Conservation (phyloP, 352 stramenopile species). For the Phytophthora melonis region DNA sequence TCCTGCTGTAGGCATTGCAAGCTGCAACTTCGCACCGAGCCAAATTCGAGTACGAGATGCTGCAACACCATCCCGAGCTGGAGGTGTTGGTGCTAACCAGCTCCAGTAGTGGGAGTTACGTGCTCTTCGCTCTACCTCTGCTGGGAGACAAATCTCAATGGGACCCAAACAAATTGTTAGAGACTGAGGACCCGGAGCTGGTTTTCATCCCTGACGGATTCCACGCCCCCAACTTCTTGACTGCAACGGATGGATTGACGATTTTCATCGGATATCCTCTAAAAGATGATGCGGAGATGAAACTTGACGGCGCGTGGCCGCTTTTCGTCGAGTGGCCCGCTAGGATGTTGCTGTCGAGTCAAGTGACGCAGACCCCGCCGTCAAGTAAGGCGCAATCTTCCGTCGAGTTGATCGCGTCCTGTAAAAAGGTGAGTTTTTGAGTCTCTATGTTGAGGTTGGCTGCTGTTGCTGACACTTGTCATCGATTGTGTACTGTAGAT, state of each 20-base stretch:
- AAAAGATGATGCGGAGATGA: constrained; percentile 8
- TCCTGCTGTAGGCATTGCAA: constrained; percentile 17
- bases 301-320: constrained; percentile 19
- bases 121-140: constrained; percentile 49
- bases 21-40: constrained; percentile 23
- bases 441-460: background rate
- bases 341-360: constrained; percentile 47
- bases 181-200: constrained; percentile 19
- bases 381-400: constrained; percentile 43
- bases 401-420: constrained; percentile 46
- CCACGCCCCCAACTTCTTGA: constrained; percentile 33
- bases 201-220: constrained; percentile 43
- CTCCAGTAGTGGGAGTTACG: constrained; percentile 9
- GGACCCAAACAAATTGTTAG: constrained; percentile 19
- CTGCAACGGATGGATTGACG: constrained; percentile 16
- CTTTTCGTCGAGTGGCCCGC: constrained; percentile 46
- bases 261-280: constrained; percentile 42
- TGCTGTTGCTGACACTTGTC: background rate
- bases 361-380: constrained; percentile 42
- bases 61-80: constrained; percentile 46
- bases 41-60: constrained; percentile 58
- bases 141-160: constrained; percentile 35
- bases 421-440: constrained; percentile 39
- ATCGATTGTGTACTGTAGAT: constrained; percentile 32
- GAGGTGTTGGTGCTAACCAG: constrained; percentile 40